These are phyloP conservation scores for Mycena alexandri DNA, from an alignment of 768 basidiomycete genomes.

Conservation along the genomic window DNA sequence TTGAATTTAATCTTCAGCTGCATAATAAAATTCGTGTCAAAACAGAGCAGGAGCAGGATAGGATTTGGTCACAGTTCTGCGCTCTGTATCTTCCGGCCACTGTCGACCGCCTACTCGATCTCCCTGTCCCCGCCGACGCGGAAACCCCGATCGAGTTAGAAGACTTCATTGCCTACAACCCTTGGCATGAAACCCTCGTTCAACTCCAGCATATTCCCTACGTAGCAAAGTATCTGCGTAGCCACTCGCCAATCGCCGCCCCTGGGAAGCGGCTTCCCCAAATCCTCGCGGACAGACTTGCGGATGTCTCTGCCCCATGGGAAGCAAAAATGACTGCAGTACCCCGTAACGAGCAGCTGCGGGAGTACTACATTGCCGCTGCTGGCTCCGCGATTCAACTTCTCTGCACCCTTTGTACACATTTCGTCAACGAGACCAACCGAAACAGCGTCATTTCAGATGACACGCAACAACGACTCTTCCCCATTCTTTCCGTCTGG, in stretches of 20 bases:
- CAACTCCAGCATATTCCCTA: constrained; percentile 40
- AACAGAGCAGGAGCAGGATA: constrained; percentile 30
- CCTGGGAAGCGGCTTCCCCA: constrained; percentile 34
- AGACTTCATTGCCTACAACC: constrained; percentile 31
- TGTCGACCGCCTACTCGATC: constrained; percentile 34
- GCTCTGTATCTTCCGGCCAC: constrained; percentile 39
- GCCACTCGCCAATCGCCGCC: constrained; percentile 31
- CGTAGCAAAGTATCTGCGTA: constrained; percentile 39
- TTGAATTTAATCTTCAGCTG: constrained; percentile 8
- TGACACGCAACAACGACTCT: constrained; percentile 20
- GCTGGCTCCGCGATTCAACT: constrained; percentile 27
- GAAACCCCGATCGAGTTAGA: background rate
- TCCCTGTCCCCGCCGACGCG: constrained; percentile 24
- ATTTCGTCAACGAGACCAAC: constrained; percentile 21
- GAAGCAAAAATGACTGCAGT: constrained; percentile 25
- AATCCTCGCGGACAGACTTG: constrained; percentile 35
- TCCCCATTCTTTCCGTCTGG: constrained; percentile 18
- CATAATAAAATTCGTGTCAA: background rate
- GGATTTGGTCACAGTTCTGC: constrained; percentile 37
- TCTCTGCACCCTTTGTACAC: constrained; percentile 31
- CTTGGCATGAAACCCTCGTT: constrained; percentile 39
- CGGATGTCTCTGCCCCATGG: constrained; percentile 28
- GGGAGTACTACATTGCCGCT: constrained; percentile 20
- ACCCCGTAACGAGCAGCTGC: background rate
- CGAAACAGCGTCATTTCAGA: constrained; percentile 16